Base-by-base conservation (phyloP, 495 filamentous ascomycete genomes). In the Letharia lupina region DNA sequence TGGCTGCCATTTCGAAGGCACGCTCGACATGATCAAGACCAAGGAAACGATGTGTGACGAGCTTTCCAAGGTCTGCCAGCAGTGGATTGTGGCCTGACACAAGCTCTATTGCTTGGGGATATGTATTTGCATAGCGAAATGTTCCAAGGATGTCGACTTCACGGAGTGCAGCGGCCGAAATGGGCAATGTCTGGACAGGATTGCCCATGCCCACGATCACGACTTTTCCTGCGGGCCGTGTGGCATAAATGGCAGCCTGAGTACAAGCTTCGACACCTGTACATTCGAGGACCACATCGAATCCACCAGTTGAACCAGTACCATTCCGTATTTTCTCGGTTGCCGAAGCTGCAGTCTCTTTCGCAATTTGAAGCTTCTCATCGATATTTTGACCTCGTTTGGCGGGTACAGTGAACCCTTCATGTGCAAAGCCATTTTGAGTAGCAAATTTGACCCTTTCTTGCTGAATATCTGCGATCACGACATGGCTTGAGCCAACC, bases 171-270 rank as follows among this genome's bases (percentile, higher is more conserved):
- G 93, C 93, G 0, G 90, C 89, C 2, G 87, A 91, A 63, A 96
- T 82, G 6, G 91, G 91, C 9, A 96, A 78, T 0, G 90, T 95
- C 78, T 94, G 90, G 52, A 95, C 83, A 0, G 93, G 92, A 7
- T 86, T 90, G n/a, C 93, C 93, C 91, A 96, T 96, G 6, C 93
- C 93, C 31, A 97, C 87, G 77, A 96, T 87, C 69, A 96, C 85
- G 47, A 96, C 80, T 67, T 88, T 86, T 13, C 91, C 91, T 15
- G 92, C 93, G 0, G 93, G 81, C 11, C 83, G 80, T 16, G 90
- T 87, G 11, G 89, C 73, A 69, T 93, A 96, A 54, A 97, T 90
- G 4, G 87, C 85, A 1, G 91, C 89, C 74, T 96, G 91, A 69
- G 94, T 86, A 73, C 91, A 95, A 4, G 86, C 79, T 45, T 92